Base-by-base conservation (phyloP, 257 asterid genomes). In the Gynochthodes officinalis region DNA sequence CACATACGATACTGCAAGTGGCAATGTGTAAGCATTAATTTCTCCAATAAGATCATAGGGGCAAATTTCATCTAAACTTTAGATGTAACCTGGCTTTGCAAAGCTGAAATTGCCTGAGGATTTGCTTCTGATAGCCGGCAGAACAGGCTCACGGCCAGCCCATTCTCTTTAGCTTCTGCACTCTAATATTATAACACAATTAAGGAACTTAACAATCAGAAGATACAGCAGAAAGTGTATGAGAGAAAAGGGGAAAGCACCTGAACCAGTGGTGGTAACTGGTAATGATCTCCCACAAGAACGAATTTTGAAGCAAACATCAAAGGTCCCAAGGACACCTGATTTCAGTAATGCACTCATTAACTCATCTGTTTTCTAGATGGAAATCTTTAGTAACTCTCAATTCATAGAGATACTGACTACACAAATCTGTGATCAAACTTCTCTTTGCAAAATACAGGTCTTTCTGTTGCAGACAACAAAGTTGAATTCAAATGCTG, bases 231-330 rank as follows among this genome's bases (percentile, higher is more conserved):
- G 50, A 78, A 78, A 67, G 69, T 71, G 55, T 57, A n/a, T 12
- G 37, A 30, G 54, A 28, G 37, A 62, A 61, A n/a, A 64, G 61
- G 48, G 59, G 70, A 69, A 73, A 54, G 77, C 60, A 94, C 99
- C 97, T 91, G 99, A 71, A 94, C 98, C 73, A 94, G 96, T 74
- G 99, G 99, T 23, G 99, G 99, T 74, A 94, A 82, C 78, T 94
- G 99, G 83, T 94, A 94, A 83, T 94, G 96, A 88, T 94, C 99
- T 72, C 99, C 99, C 60, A 94, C 99, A 18, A 94, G 98, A 76
- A 94, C 98, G 84, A 94, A 94, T 76, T 85, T 92, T 67, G 97
- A 91, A 18, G 97, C 91, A 62, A 90, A 77, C 86, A 87, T 86
- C 80, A 94, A 84, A 21, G 98, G 98, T 62, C 99, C 99, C 88